These are phyloP conservation scores for Saxophila tyrrhenica DNA, from an alignment of 495 filamentous ascomycete species.

Conservation along the genomic window DNA sequence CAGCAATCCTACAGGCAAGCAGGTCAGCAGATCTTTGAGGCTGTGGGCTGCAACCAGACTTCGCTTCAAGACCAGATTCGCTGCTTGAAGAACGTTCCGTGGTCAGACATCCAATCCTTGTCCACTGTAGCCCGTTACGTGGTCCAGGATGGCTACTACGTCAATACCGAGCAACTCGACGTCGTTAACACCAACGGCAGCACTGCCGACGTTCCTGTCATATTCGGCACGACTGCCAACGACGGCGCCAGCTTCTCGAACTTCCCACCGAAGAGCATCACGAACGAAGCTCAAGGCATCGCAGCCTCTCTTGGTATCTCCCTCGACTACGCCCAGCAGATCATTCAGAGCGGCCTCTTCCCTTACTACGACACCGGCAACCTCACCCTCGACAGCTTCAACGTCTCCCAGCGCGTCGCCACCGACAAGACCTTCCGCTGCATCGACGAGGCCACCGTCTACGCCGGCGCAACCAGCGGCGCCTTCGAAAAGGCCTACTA, in stretches of 20 bases:
- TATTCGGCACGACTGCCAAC: constrained; percentile 32
- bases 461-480: constrained; percentile 26
- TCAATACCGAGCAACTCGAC: constrained; percentile 32
- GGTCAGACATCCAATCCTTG: constrained; percentile 23
- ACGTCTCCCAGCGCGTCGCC: constrained; percentile 32
- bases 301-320: constrained; percentile 29
- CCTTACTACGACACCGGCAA: constrained; percentile 33
- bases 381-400: constrained; percentile 35
- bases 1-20: constrained; percentile 30
- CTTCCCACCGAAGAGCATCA: constrained; percentile 29
- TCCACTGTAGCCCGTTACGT: constrained; percentile 33
- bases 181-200: constrained; percentile 25
- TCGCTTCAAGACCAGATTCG: constrained; percentile 28
- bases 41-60: constrained; percentile 29
- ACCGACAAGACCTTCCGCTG: constrained; percentile 38
- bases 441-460: constrained; percentile 37
- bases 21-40: constrained; percentile 30
- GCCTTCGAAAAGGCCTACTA: constrained; percentile 34
- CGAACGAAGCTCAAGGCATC: constrained; percentile 27
- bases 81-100: constrained; percentile 31
- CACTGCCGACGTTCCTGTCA: constrained; percentile 31
- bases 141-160: constrained; percentile 35
- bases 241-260: constrained; percentile 35
- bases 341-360: constrained; percentile 34
- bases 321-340: constrained; percentile 26